Evolutionary conservation across 441 rosid species (phyloP).

Genomic region (Melastoma candidum): DNA sequence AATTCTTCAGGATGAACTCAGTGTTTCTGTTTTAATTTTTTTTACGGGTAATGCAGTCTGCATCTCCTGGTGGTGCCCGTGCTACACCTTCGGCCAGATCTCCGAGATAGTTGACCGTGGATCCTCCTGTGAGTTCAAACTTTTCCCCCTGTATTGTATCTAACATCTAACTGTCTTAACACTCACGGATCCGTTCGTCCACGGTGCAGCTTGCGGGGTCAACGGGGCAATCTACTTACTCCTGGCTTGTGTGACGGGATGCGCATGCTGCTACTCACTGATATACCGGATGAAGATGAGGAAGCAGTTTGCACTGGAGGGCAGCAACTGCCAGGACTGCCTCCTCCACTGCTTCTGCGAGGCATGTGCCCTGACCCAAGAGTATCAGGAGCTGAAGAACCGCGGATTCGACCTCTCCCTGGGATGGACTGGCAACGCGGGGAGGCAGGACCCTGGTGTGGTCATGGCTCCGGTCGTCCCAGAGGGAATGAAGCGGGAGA

Average conservation of each 20-base stretch:
- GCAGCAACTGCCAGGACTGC: conserved; percentile 36
- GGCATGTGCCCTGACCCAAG: conserved; percentile 50
- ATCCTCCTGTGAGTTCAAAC: conserved; percentile 17
- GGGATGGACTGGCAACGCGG: conserved; percentile 78
- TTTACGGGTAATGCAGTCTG: conserved; percentile 8
- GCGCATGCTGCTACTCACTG: conserved; percentile 45
- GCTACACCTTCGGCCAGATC: conserved; percentile 16
- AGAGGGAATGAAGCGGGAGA: too few relatives aligned
- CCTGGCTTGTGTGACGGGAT: conserved; percentile 30
- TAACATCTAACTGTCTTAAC: too few relatives aligned
- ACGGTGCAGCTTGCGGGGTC: conserved; percentile 21
- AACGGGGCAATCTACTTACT: conserved; percentile 40
- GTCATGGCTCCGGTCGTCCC: conserved; percentile 25
- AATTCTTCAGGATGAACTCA: neutral
- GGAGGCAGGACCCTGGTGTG: conserved; percentile 31
- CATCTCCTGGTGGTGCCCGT: conserved; percentile 18
- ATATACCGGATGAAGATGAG: conserved; percentile 46
- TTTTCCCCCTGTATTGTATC: neutral
- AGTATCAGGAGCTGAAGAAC: conserved; percentile 44
- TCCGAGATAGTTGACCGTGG: conserved; percentile 13
- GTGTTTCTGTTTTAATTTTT: neutral
- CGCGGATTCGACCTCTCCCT: conserved; percentile 33
- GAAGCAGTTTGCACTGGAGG: conserved; percentile 36
- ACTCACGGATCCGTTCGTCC: neutral
- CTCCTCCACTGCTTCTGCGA: conserved; percentile 44